phyloP scores from a whole-genome alignment of 1,139 yeast genomes.

The Pneumocystis jirovecii region DNA sequence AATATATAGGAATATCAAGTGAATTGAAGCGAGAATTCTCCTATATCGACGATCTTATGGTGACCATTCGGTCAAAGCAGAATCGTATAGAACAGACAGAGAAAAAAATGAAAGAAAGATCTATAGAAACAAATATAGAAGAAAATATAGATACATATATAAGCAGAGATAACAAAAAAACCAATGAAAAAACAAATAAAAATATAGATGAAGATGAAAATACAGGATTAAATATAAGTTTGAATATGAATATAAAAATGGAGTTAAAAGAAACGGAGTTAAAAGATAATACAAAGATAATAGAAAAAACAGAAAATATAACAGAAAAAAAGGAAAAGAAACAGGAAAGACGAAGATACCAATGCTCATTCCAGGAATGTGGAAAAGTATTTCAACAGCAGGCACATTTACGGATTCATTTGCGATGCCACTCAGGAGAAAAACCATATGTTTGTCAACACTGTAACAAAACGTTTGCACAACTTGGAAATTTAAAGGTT shows the following conservation, averaged over 20 bases:
- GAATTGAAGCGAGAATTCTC: background rate
- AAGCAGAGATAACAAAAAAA: too few species aligned
- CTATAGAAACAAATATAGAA: background rate
- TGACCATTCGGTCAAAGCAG: slow-evolving; percentile 3
- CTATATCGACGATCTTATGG: slow-evolving; percentile 16
- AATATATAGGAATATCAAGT: too few species aligned
- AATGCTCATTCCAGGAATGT: slow-evolving; percentile 2
- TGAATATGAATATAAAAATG: too few species aligned
- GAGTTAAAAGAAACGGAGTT: background rate
- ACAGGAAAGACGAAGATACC: background rate
- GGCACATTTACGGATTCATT: slow-evolving; percentile 6
- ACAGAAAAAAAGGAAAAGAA: too few species aligned
- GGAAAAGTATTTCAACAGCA: slow-evolving; percentile 1
- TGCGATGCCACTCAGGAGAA: slow-evolving; percentile 7
- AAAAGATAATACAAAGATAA: too few species aligned
- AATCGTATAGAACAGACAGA: too few species aligned
- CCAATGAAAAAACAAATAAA: too few species aligned
- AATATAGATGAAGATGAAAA: too few species aligned
- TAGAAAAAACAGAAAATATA: too few species aligned
- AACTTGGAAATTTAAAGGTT: slow-evolving; percentile 19
- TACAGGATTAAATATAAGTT: too few species aligned
- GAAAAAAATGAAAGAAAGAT: too few species aligned
- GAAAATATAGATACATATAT: background rate
- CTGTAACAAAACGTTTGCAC: slow-evolving; percentile 5
- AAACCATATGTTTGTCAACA: slow-evolving; percentile 3